These are phyloP conservation scores for Pseudogymnoascus sp. DNA, from an alignment of 2,329 filamentous ascomycete species.

Conservation along the genomic window DNA sequence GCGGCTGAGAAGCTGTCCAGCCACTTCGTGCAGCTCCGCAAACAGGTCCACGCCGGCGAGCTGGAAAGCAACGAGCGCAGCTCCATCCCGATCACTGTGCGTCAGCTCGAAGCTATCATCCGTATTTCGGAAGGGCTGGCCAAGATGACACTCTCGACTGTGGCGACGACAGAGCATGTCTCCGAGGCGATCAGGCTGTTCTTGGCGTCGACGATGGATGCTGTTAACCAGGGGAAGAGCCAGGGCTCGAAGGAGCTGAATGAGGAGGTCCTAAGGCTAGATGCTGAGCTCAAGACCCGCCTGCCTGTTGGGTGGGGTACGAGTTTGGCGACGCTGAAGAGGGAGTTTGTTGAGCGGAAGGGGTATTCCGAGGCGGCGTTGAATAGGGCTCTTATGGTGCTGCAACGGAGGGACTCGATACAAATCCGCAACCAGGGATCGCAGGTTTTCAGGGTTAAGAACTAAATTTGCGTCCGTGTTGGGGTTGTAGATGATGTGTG, in stretches of 20 bases:
- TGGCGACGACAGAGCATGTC: conserved; percentile 85
- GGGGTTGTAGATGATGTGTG: background rate
- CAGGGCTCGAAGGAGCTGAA: conserved; percentile 81
- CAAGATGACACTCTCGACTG: conserved; percentile 75
- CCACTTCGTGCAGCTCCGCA: conserved; percentile 92
- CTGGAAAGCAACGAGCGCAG: conserved; percentile 82
- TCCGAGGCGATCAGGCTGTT: conserved; percentile 97
- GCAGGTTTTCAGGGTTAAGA: conserved; percentile 65
- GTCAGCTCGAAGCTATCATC: conserved; percentile 93
- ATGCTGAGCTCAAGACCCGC: conserved; percentile 77
- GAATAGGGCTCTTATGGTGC: conserved; percentile 72
- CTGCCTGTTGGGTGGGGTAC: conserved; percentile 95
- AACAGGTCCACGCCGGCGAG: conserved; percentile 87
- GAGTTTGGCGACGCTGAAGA: conserved; percentile 71
- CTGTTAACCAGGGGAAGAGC: conserved; percentile 80
- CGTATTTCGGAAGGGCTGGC: conserved; percentile 94
- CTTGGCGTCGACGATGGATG: conserved; percentile 95
- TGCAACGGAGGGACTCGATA: conserved; percentile 81
- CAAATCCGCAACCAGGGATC: conserved; percentile 69
- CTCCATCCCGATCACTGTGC: conserved; percentile 93
- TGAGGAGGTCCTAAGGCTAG: conserved; percentile 78
- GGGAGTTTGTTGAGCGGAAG: conserved; percentile 87
- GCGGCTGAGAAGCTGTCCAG: conserved; percentile 93
- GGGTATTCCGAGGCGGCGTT: conserved; percentile 82
- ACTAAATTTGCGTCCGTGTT: conserved; percentile 33